These are phyloP conservation scores for Salix purpurea DNA, from an alignment of 345 rosid genomes.

Conservation along the genomic window DNA sequence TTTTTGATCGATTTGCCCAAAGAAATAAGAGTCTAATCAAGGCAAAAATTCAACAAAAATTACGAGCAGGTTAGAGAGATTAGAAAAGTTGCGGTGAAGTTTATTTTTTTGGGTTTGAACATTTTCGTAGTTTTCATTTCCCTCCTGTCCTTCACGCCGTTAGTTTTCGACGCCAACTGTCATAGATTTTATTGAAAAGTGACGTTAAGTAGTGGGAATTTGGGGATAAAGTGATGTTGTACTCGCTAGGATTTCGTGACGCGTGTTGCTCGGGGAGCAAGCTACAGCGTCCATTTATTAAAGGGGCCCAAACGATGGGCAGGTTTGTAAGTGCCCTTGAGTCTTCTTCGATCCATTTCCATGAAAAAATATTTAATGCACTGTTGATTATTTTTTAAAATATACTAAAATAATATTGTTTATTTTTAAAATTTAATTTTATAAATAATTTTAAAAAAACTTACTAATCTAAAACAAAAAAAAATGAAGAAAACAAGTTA, in stretches of 20 bases:
- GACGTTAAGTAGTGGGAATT: not conserved
- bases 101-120: constrained; percentile 25
- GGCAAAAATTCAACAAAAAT: constrained; percentile 1
- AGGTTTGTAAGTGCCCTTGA: too few relatives aligned
- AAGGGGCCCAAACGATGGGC: not conserved
- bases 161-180: not conserved
- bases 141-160: constrained; percentile 44
- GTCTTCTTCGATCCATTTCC: too few relatives aligned
- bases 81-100: constrained; percentile 19
- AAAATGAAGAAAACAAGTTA: too few relatives aligned
- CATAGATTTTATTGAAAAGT: not conserved
- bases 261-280: not conserved
- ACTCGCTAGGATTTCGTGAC: too few relatives aligned
- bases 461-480: too few relatives aligned
- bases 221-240: too few relatives aligned
- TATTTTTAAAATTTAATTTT: too few relatives aligned
- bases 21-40: not conserved
- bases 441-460: too few relatives aligned
- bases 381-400: too few relatives aligned
- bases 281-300: not conserved
- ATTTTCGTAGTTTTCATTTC: constrained; percentile 32
- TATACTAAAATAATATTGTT: too few relatives aligned
- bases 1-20: constrained; percentile 16
- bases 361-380: too few relatives aligned
- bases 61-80: not conserved